Evolutionary conservation across 140 eudicot genomes (phyloP), one percentile per base, ranked within the genome.

Genomic region (Ambrosia hybrid): DNA sequence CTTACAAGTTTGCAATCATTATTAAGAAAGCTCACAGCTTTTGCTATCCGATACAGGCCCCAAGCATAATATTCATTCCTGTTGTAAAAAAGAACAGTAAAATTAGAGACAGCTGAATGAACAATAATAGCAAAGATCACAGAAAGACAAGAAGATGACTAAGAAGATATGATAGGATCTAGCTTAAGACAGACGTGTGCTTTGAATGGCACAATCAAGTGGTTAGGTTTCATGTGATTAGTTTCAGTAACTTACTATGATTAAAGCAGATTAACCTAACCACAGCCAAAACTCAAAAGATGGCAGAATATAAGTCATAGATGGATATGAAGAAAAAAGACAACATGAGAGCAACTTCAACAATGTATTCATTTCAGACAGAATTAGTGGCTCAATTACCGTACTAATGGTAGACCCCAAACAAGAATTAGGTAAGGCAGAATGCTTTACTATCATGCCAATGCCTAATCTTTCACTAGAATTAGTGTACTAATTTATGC

Each of bases 1-100:
- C 98, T 76, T 88, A 93, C 98, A 70, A 93, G 89, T 86, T 93
- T 93, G 82, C 98, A 93, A 74, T 93, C 98, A 77, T 93, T 93
- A 79, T 93, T 93, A 65, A 93, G 83, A 74, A 93, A 93, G 98
- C 97, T 93, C 82, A 93, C 95, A 70, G 98, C 98, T 80, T 90
- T 93, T 21, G 98, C 95, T 71, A 93, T 90, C 73, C 92, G 98
- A 59, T 87, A 86, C 76, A 93, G 73, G n/a, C 98, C 98, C 98
- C 98, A 93, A 45, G 98, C 98, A 83, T 80, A 93, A 81, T 87
- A 93, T 57, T 21, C 26, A 21, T 21, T 21, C 26, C 26, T 21
- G 26, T 21, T 21, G 26, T 21, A 21, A 21, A 21, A 21, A 30
- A 1, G 36, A 68, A 14, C 43, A 60, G 76, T 62, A 64, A 58